phyloP scores from a whole-genome alignment of 148 eudicot genomes.

The Rhododendron mucronatum region DNA sequence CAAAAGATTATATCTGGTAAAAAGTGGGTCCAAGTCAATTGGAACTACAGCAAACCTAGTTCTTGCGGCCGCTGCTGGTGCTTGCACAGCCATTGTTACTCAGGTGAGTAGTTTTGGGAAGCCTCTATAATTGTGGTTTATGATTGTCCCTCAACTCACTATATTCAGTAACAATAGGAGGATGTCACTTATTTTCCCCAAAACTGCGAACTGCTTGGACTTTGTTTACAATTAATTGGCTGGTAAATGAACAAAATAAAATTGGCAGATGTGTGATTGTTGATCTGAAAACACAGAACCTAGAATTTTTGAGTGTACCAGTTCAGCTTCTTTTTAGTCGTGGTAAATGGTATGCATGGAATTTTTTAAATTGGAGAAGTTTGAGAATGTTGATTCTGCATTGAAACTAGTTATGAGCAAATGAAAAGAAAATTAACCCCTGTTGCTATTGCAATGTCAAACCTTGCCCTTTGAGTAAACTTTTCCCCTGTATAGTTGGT shows the following conservation, averaged over 20 bases:
- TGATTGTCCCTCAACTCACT: background rate
- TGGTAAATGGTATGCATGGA: background rate
- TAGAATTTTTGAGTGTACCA: background rate
- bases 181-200: background rate
- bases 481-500: background rate
- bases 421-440: background rate
- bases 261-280: background rate
- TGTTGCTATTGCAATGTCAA: background rate
- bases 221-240: background rate
- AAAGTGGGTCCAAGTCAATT: slow-evolving; percentile 40
- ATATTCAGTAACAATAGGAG: background rate
- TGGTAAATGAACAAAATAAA: background rate
- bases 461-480: background rate
- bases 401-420: background rate
- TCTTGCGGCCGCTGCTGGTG: slow-evolving; percentile 56
- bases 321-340: background rate
- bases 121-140: background rate
- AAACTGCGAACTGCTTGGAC: background rate
- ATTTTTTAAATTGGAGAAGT: background rate
- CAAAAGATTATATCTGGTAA: slow-evolving; percentile 36
- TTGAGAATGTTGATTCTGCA: background rate
- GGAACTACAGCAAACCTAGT: slow-evolving; percentile 51
- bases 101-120: slow-evolving; percentile 28
- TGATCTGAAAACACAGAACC: background rate
- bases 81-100: slow-evolving; percentile 45